These are phyloP conservation scores for Diaporthe sp. DNA, from an alignment of 2,329 filamentous ascomycete species.

Conservation along the genomic window DNA sequence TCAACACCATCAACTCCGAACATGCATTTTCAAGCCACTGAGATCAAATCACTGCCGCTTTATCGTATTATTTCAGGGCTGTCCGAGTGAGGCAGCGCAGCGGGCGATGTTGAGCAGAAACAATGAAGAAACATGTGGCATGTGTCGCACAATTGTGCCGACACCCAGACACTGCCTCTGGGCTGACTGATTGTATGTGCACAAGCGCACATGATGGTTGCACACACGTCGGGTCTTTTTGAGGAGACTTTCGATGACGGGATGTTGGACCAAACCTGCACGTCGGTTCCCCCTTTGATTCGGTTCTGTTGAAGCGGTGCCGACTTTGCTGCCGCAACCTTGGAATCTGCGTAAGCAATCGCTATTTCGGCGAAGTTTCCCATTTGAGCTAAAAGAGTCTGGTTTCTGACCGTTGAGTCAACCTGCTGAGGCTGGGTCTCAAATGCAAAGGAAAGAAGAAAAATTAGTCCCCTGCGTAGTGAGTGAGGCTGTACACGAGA, in stretches of 20 bases:
- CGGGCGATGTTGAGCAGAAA: not conserved
- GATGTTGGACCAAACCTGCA: not conserved
- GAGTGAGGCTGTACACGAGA: conserved; percentile 1
- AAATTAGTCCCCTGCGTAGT: not conserved
- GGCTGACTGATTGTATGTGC: conserved; percentile 1
- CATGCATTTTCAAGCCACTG: not conserved
- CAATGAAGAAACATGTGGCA: not conserved
- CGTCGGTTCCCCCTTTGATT: not conserved
- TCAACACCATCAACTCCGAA: not conserved
- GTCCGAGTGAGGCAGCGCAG: not conserved
- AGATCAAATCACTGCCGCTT: not conserved
- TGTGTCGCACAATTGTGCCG: not conserved
- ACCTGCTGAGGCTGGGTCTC: not conserved
- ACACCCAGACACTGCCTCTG: not conserved
- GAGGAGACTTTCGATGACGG: not conserved
- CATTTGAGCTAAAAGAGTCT: not conserved
- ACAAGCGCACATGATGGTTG: not conserved
- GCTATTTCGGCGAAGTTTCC: not conserved
- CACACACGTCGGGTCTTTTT: not conserved
- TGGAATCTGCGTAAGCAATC: not conserved
- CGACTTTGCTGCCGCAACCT: not conserved
- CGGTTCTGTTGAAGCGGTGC: not conserved
- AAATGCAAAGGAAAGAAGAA: not conserved
- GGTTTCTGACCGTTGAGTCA: not conserved
- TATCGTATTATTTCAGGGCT: too few species aligned